Conservation (phyloP, 257 asterid genomes). For the Gentiana straminea region DNA sequence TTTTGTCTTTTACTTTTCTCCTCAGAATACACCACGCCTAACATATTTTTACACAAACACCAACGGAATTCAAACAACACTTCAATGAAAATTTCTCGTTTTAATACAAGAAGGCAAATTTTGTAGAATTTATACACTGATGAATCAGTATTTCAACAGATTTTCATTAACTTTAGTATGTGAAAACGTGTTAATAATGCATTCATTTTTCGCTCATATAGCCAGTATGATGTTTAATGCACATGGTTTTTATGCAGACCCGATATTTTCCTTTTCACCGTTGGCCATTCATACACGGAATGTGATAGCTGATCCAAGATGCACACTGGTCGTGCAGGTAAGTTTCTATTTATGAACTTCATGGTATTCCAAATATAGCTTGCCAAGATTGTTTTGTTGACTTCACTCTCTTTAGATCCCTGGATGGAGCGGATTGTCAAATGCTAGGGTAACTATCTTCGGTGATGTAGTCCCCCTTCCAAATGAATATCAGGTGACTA, state of each 20-base stretch:
- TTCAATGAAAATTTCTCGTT: too few relatives aligned
- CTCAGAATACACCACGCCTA: too few relatives aligned
- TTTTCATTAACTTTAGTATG: too few relatives aligned
- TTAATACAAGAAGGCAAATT: too few relatives aligned
- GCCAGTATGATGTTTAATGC: neutral
- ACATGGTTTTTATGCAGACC: conserved; percentile 42
- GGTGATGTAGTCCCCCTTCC: conserved; percentile 93
- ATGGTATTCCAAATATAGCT: conserved; percentile 7
- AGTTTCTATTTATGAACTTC: conserved; percentile 14
- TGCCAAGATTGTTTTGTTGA: conserved; percentile 13
- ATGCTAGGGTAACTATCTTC: conserved; percentile 90
- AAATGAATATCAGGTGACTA: conserved; percentile 76
- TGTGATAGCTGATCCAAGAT: conserved; percentile 85
- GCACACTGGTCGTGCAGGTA: conserved; percentile 93
- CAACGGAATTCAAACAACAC: too few relatives aligned
- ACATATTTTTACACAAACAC: too few relatives aligned
- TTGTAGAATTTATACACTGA: neutral
- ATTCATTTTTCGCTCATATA: too few relatives aligned
- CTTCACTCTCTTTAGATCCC: conserved; percentile 47
- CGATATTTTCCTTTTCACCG: conserved; percentile 88
- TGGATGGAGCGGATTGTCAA: conserved; percentile 99
- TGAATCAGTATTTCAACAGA: neutral
- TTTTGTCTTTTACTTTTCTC: too few relatives aligned
- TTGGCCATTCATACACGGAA: conserved; percentile 98
- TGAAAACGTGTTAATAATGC: too few relatives aligned